phyloP scores from a whole-genome alignment of 257 asterid species.

The Solanum verrucosum region DNA sequence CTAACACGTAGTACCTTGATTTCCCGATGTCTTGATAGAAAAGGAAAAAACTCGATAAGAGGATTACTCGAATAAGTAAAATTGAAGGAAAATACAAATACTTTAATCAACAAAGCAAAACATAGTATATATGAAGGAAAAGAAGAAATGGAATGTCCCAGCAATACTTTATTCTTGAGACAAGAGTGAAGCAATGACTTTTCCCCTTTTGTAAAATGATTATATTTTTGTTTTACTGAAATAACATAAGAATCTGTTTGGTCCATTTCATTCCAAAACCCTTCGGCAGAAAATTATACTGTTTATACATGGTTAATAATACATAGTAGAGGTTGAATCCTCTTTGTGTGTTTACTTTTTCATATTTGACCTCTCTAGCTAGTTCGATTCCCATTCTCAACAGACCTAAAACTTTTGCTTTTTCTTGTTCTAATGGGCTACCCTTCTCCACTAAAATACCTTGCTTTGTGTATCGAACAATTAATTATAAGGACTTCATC shows the following conservation, averaged over 20 bases:
- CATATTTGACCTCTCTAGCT: too few species aligned
- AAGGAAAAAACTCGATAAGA: too few species aligned
- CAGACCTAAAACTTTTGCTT: background rate
- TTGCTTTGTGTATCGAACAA: background rate
- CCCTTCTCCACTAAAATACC: background rate
- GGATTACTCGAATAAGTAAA: background rate
- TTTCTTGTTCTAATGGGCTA: background rate
- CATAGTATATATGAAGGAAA: background rate
- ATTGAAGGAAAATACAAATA: background rate
- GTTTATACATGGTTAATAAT: too few species aligned
- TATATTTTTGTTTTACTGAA: background rate
- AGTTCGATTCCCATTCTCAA: background rate
- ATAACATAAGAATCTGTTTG: background rate
- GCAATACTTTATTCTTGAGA: background rate
- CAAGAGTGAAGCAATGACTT: background rate
- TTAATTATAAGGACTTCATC: background rate
- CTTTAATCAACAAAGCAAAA: background rate
- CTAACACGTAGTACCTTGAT: too few species aligned
- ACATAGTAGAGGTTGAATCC: too few species aligned
- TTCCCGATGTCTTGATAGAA: too few species aligned
- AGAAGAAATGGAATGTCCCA: background rate
- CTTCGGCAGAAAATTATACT: background rate
- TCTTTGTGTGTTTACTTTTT: too few species aligned
- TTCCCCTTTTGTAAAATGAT: background rate
- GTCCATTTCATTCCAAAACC: background rate